These are phyloP conservation scores for Syzygium aqueum DNA, from an alignment of 345 rosid genomes.

Conservation along the genomic window DNA sequence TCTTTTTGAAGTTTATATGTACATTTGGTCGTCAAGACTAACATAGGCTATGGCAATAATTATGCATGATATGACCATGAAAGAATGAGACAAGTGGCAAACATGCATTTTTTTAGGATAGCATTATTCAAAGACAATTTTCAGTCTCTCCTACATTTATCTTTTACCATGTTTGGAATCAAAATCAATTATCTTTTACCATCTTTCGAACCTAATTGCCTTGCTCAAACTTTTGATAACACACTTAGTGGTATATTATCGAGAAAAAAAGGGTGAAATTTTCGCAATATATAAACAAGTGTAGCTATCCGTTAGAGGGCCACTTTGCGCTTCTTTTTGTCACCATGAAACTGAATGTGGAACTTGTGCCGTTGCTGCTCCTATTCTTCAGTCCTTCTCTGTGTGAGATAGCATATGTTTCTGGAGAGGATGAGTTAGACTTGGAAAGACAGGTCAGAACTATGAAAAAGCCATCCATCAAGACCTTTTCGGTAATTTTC, in stretches of 20 bases:
- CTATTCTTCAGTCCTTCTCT: background rate
- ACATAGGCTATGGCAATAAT: background rate
- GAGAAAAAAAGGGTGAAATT: background rate
- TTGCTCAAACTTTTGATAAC: background rate
- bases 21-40: background rate
- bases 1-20: background rate
- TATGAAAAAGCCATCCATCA: background rate
- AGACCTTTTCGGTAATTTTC: background rate
- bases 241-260: background rate
- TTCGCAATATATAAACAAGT: background rate
- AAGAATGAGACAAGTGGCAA: background rate
- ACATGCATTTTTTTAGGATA: background rate
- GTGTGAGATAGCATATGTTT: background rate
- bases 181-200: background rate
- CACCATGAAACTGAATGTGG: background rate
- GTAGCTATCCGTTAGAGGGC: background rate
- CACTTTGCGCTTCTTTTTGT: background rate
- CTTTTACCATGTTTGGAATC: background rate
- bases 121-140: background rate
- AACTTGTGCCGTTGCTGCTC: background rate
- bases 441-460: background rate
- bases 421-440: background rate
- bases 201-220: background rate
- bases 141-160: background rate
- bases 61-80: background rate